Evolutionary conservation across 78 protist genomes (phyloP).

Genomic region (Trichosphaerium sp.): DNA sequence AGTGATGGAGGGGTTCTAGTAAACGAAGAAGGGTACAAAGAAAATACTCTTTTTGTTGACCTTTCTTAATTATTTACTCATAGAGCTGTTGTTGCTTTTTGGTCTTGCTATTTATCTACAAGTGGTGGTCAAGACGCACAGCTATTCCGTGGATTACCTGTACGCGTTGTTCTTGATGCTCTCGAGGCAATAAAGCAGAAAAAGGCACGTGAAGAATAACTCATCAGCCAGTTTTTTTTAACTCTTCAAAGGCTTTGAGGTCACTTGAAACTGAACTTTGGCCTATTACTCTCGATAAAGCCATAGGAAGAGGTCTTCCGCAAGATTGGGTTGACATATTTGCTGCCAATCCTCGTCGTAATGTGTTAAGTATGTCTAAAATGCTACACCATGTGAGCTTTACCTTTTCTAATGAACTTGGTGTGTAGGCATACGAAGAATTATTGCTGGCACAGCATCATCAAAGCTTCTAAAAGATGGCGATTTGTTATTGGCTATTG

Average conservation of each 20-base stretch:
- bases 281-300: not conserved
- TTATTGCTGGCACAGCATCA: not conserved
- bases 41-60: constrained; percentile 3
- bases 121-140: not conserved
- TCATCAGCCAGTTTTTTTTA: not conserved
- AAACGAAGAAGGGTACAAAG: not conserved
- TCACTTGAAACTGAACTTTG: constrained; percentile 9
- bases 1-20: constrained; percentile 9
- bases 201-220: not conserved
- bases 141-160: not conserved
- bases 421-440: not conserved
- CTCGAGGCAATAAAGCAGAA: not conserved
- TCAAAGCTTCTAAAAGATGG: not conserved
- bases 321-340: not conserved
- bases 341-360: too few relatives aligned
- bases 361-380: not conserved
- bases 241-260: not conserved
- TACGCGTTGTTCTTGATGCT: not conserved
- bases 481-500: constrained; percentile 3
- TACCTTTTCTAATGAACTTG: not conserved
- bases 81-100: constrained; percentile 13
- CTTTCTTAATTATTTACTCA: not conserved
- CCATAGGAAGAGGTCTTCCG: not conserved
- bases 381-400: not conserved
- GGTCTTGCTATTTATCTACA: not conserved